Conservation (phyloP, 108 stramenopile species). For the Skeletonema tropicum region DNA sequence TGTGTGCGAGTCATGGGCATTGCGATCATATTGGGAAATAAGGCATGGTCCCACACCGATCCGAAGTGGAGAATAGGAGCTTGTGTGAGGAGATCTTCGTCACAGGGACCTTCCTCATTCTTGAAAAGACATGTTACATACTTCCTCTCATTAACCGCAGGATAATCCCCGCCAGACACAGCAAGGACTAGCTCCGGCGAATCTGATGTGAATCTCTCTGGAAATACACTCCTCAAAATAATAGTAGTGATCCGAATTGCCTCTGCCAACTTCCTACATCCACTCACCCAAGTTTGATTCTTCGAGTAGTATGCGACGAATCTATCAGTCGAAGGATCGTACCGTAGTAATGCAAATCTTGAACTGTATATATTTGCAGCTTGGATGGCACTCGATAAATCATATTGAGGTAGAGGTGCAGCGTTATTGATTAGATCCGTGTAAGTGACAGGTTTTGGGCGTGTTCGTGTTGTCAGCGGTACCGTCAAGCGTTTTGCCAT, state of each 20-base stretch:
- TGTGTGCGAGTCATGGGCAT: conserved; percentile 3
- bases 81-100: neutral
- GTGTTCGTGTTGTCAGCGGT: neutral
- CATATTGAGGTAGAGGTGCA: conserved; percentile 12
- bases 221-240: neutral
- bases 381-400: neutral
- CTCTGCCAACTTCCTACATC: neutral
- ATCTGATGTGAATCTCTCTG: neutral
- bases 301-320: conserved; percentile 7
- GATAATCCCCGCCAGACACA: conserved; percentile 3
- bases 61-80: conserved; percentile 5
- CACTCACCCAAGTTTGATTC: conserved; percentile 11
- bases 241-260: neutral
- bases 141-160: neutral
- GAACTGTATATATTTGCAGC: conserved; percentile 7
- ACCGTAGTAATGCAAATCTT: conserved; percentile 21
- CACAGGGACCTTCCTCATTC: conserved; percentile 10
- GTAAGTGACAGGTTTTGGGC: neutral
- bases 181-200: conserved; percentile 7
- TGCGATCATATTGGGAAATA: conserved; percentile 3
- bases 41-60: neutral
- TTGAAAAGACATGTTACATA: conserved; percentile 10
- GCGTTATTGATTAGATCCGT: neutral
- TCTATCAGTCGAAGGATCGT: conserved; percentile 22
- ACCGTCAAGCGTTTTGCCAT: neutral